phyloP scores from a whole-genome alignment of 768 basidiomycete species.

The Boletus tylopilopsis region DNA sequence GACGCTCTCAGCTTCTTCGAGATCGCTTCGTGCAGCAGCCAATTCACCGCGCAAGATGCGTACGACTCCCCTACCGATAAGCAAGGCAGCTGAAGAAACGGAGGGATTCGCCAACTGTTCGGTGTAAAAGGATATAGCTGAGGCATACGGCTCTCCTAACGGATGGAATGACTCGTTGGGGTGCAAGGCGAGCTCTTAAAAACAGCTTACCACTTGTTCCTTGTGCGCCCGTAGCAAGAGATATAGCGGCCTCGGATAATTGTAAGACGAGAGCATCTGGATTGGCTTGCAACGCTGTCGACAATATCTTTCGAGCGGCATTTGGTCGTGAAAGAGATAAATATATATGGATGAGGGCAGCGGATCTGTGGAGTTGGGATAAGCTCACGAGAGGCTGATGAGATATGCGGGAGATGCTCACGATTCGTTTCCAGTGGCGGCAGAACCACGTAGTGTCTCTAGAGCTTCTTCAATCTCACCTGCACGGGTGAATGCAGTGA shows the following conservation, averaged over 20 bases:
- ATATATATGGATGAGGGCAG: constrained; percentile 80
- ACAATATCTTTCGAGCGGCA: constrained; percentile 83
- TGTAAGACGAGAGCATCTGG: constrained; percentile 90
- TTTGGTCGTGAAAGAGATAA: constrained; percentile 87
- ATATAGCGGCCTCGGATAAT: constrained; percentile 81
- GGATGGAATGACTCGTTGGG: background rate
- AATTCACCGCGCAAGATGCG: constrained; percentile 76
- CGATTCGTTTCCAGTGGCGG: constrained; percentile 84
- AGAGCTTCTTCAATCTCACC: constrained; percentile 90
- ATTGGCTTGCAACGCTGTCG: constrained; percentile 77
- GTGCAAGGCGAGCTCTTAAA: constrained; percentile 6
- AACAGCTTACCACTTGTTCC: constrained; percentile 43
- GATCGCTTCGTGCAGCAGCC: constrained; percentile 70
- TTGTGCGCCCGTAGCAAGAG: constrained; percentile 71
- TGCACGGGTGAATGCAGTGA: constrained; percentile 80
- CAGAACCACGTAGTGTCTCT: constrained; percentile 73
- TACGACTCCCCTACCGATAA: constrained; percentile 76
- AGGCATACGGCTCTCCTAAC: constrained; percentile 33
- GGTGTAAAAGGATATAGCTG: constrained; percentile 63
- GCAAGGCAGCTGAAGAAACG: constrained; percentile 64
- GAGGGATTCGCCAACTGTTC: constrained; percentile 83
- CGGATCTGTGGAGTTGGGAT: constrained; percentile 49
- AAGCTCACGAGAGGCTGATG: background rate
- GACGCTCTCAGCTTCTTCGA: constrained; percentile 57
- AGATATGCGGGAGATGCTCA: constrained; percentile 35